A percentile compares a stretch with the other conserved stretches of the same genome.
Evolutionary conservation across 2,329 filamentous ascomycete genomes (phyloP).

Genomic region (Fusarium continuum): DNA sequence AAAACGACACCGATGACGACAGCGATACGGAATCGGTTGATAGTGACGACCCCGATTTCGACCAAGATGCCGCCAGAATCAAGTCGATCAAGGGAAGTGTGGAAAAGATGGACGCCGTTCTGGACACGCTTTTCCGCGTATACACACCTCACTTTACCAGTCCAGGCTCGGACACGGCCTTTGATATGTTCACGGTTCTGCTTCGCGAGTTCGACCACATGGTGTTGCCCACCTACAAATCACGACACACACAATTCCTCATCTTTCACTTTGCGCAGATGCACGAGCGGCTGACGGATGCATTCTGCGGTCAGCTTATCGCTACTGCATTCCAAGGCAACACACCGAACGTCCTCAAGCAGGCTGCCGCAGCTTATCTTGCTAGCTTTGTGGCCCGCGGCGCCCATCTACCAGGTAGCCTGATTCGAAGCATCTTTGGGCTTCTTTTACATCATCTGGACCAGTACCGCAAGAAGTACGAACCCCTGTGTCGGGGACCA

Average conservation of each 20-base stretch:
- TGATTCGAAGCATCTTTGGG: constrained; percentile 84
- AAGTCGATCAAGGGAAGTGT: constrained; percentile 82
- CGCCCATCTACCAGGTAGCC: constrained; percentile 77
- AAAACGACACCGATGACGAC: constrained; percentile 65
- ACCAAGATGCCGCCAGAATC: constrained; percentile 70
- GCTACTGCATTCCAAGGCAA: constrained; percentile 63
- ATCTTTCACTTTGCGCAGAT: constrained; percentile 94
- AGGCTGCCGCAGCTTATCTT: constrained; percentile 90
- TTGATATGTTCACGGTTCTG: constrained; percentile 79
- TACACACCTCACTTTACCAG: constrained; percentile 78
- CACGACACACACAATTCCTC: constrained; percentile 93
- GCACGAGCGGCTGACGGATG: constrained; percentile 79
- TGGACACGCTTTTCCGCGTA: constrained; percentile 86
- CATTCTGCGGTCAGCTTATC: constrained; percentile 79
- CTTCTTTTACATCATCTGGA: constrained; percentile 82
- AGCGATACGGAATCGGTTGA: constrained; percentile 77
- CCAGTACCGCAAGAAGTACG: constrained; percentile 75
- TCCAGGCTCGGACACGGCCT: constrained; percentile 73
- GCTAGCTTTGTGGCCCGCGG: constrained; percentile 94
- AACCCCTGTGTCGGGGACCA: constrained; percentile 80
- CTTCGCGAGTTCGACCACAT: constrained; percentile 87
- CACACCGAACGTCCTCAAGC: constrained; percentile 76
- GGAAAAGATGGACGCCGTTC: constrained; percentile 88
- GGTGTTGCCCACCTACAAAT: constrained; percentile 90
- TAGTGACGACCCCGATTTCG: constrained; percentile 74